Evolutionary conservation across 1,284 basidiomycete species (phyloP), one percentile per base, ranked within the genome.

Genomic region (Lentinula novae-zelandiae): DNA sequence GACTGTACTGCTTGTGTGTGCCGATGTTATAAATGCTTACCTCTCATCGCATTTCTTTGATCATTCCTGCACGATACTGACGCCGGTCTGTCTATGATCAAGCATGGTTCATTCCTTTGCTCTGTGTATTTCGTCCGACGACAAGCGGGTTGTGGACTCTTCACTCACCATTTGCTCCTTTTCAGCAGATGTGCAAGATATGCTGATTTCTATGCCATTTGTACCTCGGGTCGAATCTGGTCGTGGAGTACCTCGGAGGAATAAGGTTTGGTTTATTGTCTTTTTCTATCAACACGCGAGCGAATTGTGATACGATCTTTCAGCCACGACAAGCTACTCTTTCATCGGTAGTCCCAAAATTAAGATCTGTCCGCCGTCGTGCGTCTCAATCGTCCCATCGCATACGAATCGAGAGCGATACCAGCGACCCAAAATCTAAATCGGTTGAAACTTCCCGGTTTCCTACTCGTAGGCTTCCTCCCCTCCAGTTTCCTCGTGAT

Each of bases 11-110:
- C 71, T 61, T 73, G 64, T 60, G 42, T 39, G 59, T 65, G 53
- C 65, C 68, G 74, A 70, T 69, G 59, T 70, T 78, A 79, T 79
- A 79, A 78, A 78, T 75, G 70, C 72, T 67, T 54, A 33, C 53
- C 27, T 9, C 8, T 49, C 22, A 46, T 31, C 33, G 36, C 34
- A n/a, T n/a, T 39, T 56, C 38, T 50, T 38, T 42, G 44, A 50
- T 50, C 48, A 34, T 22, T 61, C 54, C 27, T 48, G 20, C 54
- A n/a, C 54, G 36, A 54, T 40, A 27, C 27, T 55, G 53, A 53
- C 53, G 46, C 39, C 2, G 33, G 27, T 20, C 22, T 20, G n/a
- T 39, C 46, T 38, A 38, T 17, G 17, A 17, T 17, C 33, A 38
- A 42, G 36, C 31, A 60, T 60, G 60, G 38, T 46, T 34, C 44